A percentile compares a stretch with the other conserved stretches of the same genome.
These are phyloP conservation scores for Lichtheimia hyalospora DNA, from an alignment of 371 early-diverging fungal genomes.

Conservation along the genomic window DNA sequence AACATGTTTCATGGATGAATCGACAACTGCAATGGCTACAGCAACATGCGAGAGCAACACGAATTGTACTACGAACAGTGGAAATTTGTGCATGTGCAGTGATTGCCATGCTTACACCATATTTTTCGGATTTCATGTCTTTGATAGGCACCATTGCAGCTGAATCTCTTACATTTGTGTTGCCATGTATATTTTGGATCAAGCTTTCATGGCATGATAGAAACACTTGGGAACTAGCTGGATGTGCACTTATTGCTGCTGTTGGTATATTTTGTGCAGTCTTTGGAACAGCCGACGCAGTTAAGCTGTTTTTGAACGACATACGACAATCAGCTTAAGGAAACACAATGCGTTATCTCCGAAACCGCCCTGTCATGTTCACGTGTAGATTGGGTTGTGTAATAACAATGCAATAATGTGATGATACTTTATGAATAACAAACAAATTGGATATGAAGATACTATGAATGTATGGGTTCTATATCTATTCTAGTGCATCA, in stretches of 20 bases:
- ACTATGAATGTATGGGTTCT: no score
- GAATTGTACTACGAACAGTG: conserved; percentile 55
- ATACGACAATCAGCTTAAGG: neutral
- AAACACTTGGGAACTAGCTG: conserved; percentile 44
- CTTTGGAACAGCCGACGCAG: conserved; percentile 74
- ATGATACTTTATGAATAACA: no score
- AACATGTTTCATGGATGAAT: neutral
- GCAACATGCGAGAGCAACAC: conserved; percentile 30
- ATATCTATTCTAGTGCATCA: no score
- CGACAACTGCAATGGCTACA: neutral
- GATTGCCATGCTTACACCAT: conserved; percentile 75
- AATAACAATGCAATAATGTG: no score
- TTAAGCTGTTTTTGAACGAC: conserved; percentile 49
- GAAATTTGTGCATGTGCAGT: conserved; percentile 47
- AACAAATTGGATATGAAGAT: no score
- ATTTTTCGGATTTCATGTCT: conserved; percentile 80
- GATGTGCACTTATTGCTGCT: conserved; percentile 53
- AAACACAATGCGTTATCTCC: neutral
- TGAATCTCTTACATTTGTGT: conserved; percentile 75
- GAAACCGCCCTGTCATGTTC: no score
- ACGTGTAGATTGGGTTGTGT: no score
- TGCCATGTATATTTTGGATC: conserved; percentile 79
- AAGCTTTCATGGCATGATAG: conserved; percentile 62
- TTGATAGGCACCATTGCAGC: conserved; percentile 80
- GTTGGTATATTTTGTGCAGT: conserved; percentile 68